Percentiles rank a stretch among this genome's conserved stretches.
Conservation (phyloP, 495 filamentous ascomycete genomes). For the Penicillium bovifimosum region DNA sequence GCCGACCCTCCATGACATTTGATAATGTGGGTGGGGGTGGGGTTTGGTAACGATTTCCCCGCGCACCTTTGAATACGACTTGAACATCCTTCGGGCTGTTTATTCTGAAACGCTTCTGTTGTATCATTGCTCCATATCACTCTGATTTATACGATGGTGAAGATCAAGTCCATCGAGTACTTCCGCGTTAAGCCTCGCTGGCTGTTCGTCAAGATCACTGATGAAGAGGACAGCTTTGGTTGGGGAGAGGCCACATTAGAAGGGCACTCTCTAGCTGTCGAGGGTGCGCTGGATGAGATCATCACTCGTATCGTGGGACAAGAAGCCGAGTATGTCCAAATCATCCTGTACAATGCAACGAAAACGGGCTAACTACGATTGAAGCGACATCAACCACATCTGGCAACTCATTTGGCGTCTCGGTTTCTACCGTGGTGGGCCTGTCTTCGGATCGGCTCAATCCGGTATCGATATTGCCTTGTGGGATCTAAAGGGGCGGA, state of each 20-base stretch:
- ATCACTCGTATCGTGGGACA: conserved; percentile 59
- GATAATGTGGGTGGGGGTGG: background rate
- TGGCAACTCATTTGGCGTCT: conserved; percentile 71
- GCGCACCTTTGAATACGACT: background rate
- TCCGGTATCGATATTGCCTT: conserved; percentile 77
- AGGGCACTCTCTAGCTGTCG: conserved; percentile 73
- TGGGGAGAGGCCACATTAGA: conserved; percentile 81
- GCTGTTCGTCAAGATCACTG: conserved; percentile 76
- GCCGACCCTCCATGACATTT: conserved; percentile 14
- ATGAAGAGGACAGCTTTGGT: conserved; percentile 58
- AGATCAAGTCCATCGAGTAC: conserved; percentile 68
- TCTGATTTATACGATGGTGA: conserved; percentile 45
- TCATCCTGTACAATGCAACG: background rate
- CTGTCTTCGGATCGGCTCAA: conserved; percentile 77
- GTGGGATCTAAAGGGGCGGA: conserved; percentile 67
- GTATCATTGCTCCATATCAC: background rate
- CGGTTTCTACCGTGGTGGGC: conserved; percentile 78
- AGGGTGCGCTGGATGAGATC: conserved; percentile 69
- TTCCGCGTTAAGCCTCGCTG: conserved; percentile 74
- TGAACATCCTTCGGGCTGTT: background rate
- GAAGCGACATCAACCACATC: conserved; percentile 74
- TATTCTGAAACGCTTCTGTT: background rate
- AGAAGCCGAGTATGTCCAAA: conserved; percentile 62
- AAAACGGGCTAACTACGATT: background rate
- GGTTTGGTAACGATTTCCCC: too few species aligned